Evolutionary conservation across 1,284 basidiomycete species (phyloP).

Genomic region (Vanrija humicola): DNA sequence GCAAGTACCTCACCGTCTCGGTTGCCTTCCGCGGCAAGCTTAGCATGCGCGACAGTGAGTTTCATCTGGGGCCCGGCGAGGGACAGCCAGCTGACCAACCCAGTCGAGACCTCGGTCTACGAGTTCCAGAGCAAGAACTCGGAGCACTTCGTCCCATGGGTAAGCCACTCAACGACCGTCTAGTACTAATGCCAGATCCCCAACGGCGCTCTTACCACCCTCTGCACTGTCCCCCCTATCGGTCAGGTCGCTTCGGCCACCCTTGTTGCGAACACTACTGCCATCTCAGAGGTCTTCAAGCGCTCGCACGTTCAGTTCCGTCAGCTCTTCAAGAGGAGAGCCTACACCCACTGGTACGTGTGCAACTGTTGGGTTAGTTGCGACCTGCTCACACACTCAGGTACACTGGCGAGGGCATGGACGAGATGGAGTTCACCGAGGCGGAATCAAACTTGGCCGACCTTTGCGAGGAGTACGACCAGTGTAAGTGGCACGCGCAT

Average conservation of each 20-base stretch:
- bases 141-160: conserved; percentile 42
- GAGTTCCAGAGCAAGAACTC: conserved; percentile 46
- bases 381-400: too few relatives aligned
- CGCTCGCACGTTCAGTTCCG: conserved; percentile 72
- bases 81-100: not conserved
- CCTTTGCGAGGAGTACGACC: conserved; percentile 45
- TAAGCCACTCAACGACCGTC: not conserved
- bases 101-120: conserved; percentile 39
- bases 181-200: conserved; percentile 27
- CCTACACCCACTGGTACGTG: conserved; percentile 75
- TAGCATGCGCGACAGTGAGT: conserved; percentile 40
- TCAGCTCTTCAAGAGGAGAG: conserved; percentile 57
- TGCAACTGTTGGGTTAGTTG: too few relatives aligned
- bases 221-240: conserved; percentile 77
- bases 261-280: conserved; percentile 76
- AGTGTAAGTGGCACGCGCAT: conserved; percentile 21
- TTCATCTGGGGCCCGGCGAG: too few relatives aligned
- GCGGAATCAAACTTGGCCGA: conserved; percentile 47
- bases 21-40: conserved; percentile 44
- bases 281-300: conserved; percentile 79
- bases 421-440: conserved; percentile 86
- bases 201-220: conserved; percentile 49
- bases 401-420: conserved; percentile 83
- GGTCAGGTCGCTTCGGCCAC: conserved; percentile 73
- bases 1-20: conserved; percentile 47